Base-by-base conservation (phyloP, 1,284 basidiomycete species). In the Ganoderma multipileum region DNA sequence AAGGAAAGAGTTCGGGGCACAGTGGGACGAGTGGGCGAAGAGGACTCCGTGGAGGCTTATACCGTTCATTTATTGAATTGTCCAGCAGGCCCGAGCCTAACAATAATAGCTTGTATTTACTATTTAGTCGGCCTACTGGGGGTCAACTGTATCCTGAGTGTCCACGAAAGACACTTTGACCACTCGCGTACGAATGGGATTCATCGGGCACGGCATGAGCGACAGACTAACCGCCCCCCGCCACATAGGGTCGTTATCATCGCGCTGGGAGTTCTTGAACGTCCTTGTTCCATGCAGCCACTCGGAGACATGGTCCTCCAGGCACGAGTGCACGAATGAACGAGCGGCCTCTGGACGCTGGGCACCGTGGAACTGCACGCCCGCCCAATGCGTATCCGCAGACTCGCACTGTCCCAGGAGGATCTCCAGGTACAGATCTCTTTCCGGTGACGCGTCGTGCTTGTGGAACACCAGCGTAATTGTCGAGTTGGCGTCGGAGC, bases 11-110 rank as follows among this genome's bases (percentile, higher is more conserved):
- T 73, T 73, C n/a, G 69, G 72, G 12, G 39, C n/a, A 39, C 66
- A 71, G 42, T 74, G 73, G 73, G 69, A 74, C 18, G 71, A 64
- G 30, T 74, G 73, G 73, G 73, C 61, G 28, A 64, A 59, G 58
- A 67, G 64, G 23, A 73, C 72, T 26, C 72, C 69, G 14, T 73
- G 65, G 44, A 66, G 44, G 23, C n/a, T 74, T 20, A 26, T 74
- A 6, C 72, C 73, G 3, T 64, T 68, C 11, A 47, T 71, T 4
- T 69, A 65, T 42, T 73, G 61, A 50, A n/a, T n/a, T n/a, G n/a
- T n/a, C n/a, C n/a, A n/a, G n/a, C n/a, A n/a, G n/a, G n/a, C n/a
- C n/a, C n/a, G n/a, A n/a, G n/a, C n/a, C n/a, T n/a, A n/a, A n/a
- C n/a, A n/a, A n/a, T n/a, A n/a, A n/a, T n/a, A n/a, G n/a, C n/a